Base-by-base conservation (phyloP, 352 stramenopile species). In the Globisporangium cystogenes region DNA sequence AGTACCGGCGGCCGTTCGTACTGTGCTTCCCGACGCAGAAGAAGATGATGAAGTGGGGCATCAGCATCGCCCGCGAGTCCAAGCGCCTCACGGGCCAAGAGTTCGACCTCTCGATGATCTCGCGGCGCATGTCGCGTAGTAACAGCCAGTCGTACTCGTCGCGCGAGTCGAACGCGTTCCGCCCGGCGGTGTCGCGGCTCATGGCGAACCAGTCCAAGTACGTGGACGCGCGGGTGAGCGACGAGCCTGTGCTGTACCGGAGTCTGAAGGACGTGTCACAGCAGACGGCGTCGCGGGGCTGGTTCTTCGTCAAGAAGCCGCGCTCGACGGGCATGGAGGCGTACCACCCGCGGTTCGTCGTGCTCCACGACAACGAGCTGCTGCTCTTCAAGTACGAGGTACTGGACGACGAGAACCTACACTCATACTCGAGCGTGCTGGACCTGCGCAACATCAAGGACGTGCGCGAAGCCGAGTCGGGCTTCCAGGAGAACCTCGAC, bases 361-460 rank as follows among this genome's bases (percentile, higher is more conserved):
- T 95, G 47, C 65, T 95, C 5, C 75, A 82, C 31, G 81, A 93
- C 43, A 70, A 91, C 24, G 64, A 84, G 37, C 60, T 95, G 1
- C 61, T 92, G 50, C 65, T 93, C 7, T 93, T 93, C 67, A 95
- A 95, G 61, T 93, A 95, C 53, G 81, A 95, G 55, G 78, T 91
- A 31, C 65, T 87, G 3, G 74, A 86, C 27, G 77, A 82, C 44
- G 78, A 87, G 55, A 87, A 63, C 35, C 60, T 74, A 55, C 79
- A 84, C 46, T 82, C 74, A 43, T 87, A 77, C 57, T 72, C 80
- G 6, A 87, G 70, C 14, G 70, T 76, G 50, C 55, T 95, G 18
- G 79, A 93, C 59, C 61, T 95, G 33, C 74, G 82, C 1, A 72
- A 70, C 23, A 81, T 93, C 43, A 90, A 90, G 47, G 82, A 93